Evolutionary conservation across 2,329 filamentous ascomycete genomes (phyloP).

Genomic region (Microcera coccophila): DNA sequence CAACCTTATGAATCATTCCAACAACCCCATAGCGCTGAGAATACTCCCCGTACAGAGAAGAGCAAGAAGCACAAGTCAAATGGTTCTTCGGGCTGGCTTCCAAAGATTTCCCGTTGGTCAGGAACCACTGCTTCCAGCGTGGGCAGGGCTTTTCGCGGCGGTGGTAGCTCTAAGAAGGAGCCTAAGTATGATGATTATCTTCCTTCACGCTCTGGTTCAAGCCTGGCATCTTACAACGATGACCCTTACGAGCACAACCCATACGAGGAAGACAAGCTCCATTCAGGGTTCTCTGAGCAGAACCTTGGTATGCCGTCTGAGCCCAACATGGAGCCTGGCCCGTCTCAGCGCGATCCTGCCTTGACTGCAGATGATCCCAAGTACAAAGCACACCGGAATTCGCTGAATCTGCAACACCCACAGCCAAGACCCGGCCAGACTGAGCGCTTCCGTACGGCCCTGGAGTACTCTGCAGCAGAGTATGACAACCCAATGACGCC

Average conservation of each 20-base stretch:
- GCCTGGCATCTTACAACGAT: slow-evolving; percentile 62
- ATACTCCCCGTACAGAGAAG: slow-evolving; percentile 70
- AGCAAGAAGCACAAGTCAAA: slow-evolving; percentile 85
- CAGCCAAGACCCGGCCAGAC: slow-evolving; percentile 72
- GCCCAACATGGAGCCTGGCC: slow-evolving; percentile 27
- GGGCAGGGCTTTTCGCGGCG: slow-evolving; percentile 70
- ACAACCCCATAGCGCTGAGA: slow-evolving; percentile 63
- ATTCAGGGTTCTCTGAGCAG: slow-evolving; percentile 53
- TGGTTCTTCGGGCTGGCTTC: slow-evolving; percentile 73
- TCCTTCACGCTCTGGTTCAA: slow-evolving; percentile 74
- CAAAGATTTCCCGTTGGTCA: slow-evolving; percentile 95
- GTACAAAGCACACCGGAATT: slow-evolving; percentile 78
- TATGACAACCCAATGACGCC: slow-evolving; percentile 61
- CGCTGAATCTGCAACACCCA: slow-evolving; percentile 73
- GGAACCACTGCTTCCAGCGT: slow-evolving; percentile 91
- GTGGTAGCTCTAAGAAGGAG: slow-evolving; percentile 53
- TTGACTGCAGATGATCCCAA: slow-evolving; percentile 68
- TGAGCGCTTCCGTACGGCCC: slow-evolving; percentile 66
- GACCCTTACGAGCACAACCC: slow-evolving; percentile 51
- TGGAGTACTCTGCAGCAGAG: slow-evolving; percentile 69
- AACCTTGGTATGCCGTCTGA: slow-evolving; percentile 36
- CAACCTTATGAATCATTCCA: slow-evolving; percentile 40
- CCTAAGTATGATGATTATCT: slow-evolving; percentile 57
- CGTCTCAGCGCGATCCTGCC: slow-evolving; percentile 46
- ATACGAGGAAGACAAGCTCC: slow-evolving; percentile 59